phyloP scores from a whole-genome alignment of 345 rosid species.

The Gossypium anomalum region DNA sequence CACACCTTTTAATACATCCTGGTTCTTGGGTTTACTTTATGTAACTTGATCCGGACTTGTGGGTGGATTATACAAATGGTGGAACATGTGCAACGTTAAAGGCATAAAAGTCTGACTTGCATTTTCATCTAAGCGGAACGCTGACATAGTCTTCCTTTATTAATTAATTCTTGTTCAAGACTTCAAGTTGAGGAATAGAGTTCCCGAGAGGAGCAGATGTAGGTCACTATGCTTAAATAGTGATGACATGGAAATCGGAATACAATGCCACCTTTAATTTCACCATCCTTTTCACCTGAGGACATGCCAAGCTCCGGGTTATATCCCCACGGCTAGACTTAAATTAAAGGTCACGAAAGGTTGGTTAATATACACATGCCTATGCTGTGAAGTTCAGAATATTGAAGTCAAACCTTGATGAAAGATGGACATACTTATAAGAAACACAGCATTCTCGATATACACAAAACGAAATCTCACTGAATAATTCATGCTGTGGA shows the following conservation, averaged over 20 bases:
- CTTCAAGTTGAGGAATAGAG: constrained; percentile 30
- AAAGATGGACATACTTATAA: neutral
- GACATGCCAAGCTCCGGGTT: neutral
- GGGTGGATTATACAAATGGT: neutral
- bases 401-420: neutral
- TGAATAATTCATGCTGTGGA: neutral
- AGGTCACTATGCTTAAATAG: constrained; percentile 26
- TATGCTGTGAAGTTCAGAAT: neutral
- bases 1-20: neutral
- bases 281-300: constrained; percentile 19
- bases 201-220: constrained; percentile 13
- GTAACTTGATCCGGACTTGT: neutral
- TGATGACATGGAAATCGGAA: constrained; percentile 18
- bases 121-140: neutral
- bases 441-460: neutral
- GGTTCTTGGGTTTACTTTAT: neutral
- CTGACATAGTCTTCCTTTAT: neutral
- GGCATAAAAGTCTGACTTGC: neutral
- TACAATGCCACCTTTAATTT: constrained; percentile 29
- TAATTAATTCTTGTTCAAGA: neutral
- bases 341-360: neutral
- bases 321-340: neutral
- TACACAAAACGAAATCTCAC: neutral
- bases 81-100: neutral
- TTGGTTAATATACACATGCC: neutral